Conservation (phyloP, 1,284 basidiomycete genomes). For the Trametes pubescens region DNA sequence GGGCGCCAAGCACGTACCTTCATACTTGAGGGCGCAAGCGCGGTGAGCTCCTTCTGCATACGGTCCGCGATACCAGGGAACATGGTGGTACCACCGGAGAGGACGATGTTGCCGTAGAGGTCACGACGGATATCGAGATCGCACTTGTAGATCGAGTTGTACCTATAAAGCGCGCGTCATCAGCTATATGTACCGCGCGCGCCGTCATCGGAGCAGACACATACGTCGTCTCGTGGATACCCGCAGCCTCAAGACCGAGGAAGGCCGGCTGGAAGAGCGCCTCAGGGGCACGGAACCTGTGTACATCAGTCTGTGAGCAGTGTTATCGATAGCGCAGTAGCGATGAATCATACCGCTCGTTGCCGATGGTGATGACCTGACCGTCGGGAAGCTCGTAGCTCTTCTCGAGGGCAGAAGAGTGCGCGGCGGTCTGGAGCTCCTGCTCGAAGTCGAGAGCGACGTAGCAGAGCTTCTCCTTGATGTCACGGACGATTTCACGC, state of each 20-base stretch:
- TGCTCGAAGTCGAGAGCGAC: slow-evolving; percentile 97
- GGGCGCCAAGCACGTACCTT: slow-evolving; percentile 69
- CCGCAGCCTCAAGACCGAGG: slow-evolving; percentile 91
- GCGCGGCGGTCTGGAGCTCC: slow-evolving; percentile 92
- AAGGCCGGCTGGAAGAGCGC: slow-evolving; percentile 97
- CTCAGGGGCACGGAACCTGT: slow-evolving; percentile 94
- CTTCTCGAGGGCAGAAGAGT: slow-evolving; percentile 94
- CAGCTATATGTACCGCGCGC: slow-evolving; percentile 49
- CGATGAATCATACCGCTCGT: slow-evolving; percentile 72
- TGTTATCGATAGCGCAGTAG: slow-evolving; percentile 1
- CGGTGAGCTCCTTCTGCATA: slow-evolving; percentile 97
- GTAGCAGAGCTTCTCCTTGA: slow-evolving; percentile 99
- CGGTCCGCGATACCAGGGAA: slow-evolving; percentile 97
- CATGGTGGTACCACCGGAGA: slow-evolving; percentile 97
- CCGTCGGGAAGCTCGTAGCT: slow-evolving; percentile 97
- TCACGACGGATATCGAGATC: slow-evolving; percentile 88
- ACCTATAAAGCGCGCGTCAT: slow-evolving; percentile 52
- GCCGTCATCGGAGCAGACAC: slow-evolving; percentile 35
- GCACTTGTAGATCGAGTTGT: slow-evolving; percentile 89
- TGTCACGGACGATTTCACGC: slow-evolving; percentile 96
- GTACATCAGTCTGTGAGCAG: slow-evolving; percentile 1
- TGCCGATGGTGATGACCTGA: slow-evolving; percentile 96
- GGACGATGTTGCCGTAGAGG: slow-evolving; percentile 93
- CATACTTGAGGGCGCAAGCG: slow-evolving; percentile 86
- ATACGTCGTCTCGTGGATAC: slow-evolving; percentile 96